Percentiles rank a stretch among this genome's conserved stretches.
Conservation (phyloP, 2,329 filamentous ascomycete species). For the Phoma sp. region DNA sequence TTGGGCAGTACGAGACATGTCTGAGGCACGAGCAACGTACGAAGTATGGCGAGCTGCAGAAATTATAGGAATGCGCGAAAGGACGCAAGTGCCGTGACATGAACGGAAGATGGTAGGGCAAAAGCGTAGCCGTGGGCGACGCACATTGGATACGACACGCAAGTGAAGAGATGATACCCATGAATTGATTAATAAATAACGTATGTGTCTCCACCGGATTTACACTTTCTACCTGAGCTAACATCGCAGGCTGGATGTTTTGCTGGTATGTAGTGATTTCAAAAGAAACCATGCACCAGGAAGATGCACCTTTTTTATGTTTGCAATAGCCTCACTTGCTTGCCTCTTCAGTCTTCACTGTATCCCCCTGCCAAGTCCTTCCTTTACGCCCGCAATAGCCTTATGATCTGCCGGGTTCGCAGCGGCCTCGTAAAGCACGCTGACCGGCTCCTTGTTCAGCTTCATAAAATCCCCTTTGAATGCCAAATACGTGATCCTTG, state of each 20-base stretch:
- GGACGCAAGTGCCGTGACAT: not conserved
- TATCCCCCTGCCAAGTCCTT: conserved; percentile 45
- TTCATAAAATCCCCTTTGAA: conserved; percentile 96
- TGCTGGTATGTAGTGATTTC: not conserved
- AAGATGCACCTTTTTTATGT: not conserved
- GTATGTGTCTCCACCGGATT: conserved; percentile 13
- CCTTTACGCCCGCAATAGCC: conserved; percentile 48
- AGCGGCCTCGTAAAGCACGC: conserved; percentile 91
- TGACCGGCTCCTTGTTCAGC: conserved; percentile 79
- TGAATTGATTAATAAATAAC: conserved; percentile 5
- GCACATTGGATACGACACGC: conserved; percentile 1
- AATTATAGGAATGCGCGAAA: not conserved
- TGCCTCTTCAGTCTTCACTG: conserved; percentile 25
- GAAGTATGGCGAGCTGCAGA: not conserved
- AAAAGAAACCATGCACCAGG: no score
- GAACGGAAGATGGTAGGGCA: not conserved
- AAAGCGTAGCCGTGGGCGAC: not conserved
- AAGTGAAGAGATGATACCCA: conserved; percentile 17
- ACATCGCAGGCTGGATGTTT: conserved; percentile 1
- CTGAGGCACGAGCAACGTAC: conserved; percentile 18
- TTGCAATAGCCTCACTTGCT: no score
- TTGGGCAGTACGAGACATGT: conserved; percentile 84
- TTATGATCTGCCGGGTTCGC: conserved; percentile 89
- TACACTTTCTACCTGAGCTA: not conserved
- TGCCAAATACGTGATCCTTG: conserved; percentile 79